Base-by-base conservation (phyloP, 129 eudicot species). In the Arctium lappa region DNA sequence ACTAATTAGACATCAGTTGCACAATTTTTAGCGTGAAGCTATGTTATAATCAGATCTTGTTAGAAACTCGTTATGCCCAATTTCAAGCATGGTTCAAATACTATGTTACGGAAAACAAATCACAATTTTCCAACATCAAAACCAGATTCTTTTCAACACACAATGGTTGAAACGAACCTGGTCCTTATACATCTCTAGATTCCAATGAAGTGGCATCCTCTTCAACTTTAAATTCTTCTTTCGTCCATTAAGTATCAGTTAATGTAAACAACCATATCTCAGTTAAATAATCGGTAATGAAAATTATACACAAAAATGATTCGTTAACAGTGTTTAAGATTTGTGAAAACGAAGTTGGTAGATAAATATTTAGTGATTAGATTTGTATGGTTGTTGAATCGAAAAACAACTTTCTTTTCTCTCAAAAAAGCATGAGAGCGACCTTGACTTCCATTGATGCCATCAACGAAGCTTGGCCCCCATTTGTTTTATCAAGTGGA, bases 361-460 rank as follows among this genome's bases (percentile, higher is more conserved):
- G 15, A 74, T 31, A 40, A 74, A 6, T 22, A 22, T 82, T 39
- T 30, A 60, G 68, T 69, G 32, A 62, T 60, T 74, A 81, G 72
- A 73, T 6, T 18, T 22, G 32, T 66, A 66, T 22, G 71, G 73
- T 82, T 33, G 70, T 82, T 79, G 87, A 73, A 79, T 73, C 27
- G 31, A 62, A 73, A 75, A 82, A 81, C 79, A 84, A 46, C 86
- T 83, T 78, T 84, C 87, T 72, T 22, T 56, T 73, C 83, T 73
- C 80, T 74, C 33, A 11, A 46, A 84, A 79, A 79, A 84, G 87
- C 74, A 12, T 79, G 87, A 79, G 29, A 84, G 30, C 66, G 87
- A 79, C 80, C 31, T 84, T 79, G 87, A 84, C 77, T 73, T 60
- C 87, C 87, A 84, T 84, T 84, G 87, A 84, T 79, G 80, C 87